These are phyloP conservation scores for Avena insularis DNA, from an alignment of 176 grass and related monocot genomes.

Conservation along the genomic window DNA sequence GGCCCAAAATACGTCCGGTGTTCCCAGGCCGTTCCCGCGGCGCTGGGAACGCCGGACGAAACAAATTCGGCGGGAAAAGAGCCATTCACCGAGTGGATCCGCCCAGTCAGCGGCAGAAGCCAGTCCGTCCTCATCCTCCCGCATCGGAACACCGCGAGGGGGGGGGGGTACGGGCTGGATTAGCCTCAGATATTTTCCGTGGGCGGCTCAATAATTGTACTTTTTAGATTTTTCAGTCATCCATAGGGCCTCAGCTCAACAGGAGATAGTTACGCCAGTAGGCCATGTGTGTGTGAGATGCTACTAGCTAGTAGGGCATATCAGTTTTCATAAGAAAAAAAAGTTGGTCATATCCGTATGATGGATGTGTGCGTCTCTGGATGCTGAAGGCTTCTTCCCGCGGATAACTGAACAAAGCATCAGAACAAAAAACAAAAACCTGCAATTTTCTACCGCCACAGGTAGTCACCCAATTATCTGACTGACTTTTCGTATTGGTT, in stretches of 20 bases:
- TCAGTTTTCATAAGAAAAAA: background rate
- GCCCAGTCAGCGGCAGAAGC: too few species aligned
- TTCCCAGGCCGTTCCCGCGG: too few species aligned
- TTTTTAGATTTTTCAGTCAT: background rate
- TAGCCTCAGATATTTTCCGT: slow-evolving; percentile 51
- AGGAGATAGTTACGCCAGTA: background rate
- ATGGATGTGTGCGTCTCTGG: background rate
- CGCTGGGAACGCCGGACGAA: too few species aligned
- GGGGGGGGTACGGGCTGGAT: too few species aligned
- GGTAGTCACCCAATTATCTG: background rate
- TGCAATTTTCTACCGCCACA: background rate
- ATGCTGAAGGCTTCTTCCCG: background rate
- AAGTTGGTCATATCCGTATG: background rate
- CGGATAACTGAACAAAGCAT: slow-evolving; percentile 2
- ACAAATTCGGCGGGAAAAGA: too few species aligned
- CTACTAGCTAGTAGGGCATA: background rate
- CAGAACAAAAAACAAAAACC: background rate
- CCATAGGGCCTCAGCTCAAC: background rate
- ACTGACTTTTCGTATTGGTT: too few species aligned
- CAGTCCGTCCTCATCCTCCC: too few species aligned
- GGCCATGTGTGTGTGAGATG: background rate
- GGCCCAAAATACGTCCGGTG: too few species aligned
- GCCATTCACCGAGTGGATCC: too few species aligned
- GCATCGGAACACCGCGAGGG: too few species aligned
- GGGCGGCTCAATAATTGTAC: slow-evolving; percentile 49